Percentiles rank a stretch among this genome's conserved stretches.
Conservation (phyloP, 495 filamentous ascomycete species). For the Geoglossum glabrum region DNA sequence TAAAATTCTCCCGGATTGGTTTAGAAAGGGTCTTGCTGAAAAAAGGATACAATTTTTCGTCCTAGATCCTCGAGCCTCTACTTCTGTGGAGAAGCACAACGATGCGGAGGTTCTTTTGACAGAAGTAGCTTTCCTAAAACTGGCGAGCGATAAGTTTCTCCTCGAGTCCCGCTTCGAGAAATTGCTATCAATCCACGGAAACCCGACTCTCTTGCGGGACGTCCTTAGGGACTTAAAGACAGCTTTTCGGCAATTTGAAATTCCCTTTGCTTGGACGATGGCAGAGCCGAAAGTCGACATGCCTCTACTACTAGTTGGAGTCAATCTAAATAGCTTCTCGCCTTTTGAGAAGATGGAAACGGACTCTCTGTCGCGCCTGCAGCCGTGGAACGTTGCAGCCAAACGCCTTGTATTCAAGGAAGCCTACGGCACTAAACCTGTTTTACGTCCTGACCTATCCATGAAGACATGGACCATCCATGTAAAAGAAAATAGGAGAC, state of each 20-base stretch:
- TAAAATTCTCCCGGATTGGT: conserved; percentile 52
- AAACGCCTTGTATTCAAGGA: conserved; percentile 88
- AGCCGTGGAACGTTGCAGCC: conserved; percentile 60
- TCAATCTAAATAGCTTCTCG: conserved; percentile 62
- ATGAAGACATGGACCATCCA: conserved; percentile 64
- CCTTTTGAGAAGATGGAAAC: conserved; percentile 57
- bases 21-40: conserved; percentile 45
- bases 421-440: conserved; percentile 53
- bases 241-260: conserved; percentile 46
- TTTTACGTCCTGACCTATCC: conserved; percentile 65
- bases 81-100: conserved; percentile 37
- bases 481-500: conserved; percentile 88
- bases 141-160: conserved; percentile 38
- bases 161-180: conserved; percentile 31
- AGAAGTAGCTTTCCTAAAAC: conserved; percentile 62
- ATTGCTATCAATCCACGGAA: conserved; percentile 33
- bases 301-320: conserved; percentile 30
- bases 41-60: conserved; percentile 50
- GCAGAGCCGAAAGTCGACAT: conserved; percentile 33
- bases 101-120: conserved; percentile 35
- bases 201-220: conserved; percentile 33
- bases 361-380: conserved; percentile 44
- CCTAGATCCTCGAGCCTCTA: conserved; percentile 46
- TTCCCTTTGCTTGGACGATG: conserved; percentile 61
- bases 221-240: conserved; percentile 47